phyloP scores from a whole-genome alignment of 2,329 filamentous ascomycete species.

The Neofusicoccum cordaticola region DNA sequence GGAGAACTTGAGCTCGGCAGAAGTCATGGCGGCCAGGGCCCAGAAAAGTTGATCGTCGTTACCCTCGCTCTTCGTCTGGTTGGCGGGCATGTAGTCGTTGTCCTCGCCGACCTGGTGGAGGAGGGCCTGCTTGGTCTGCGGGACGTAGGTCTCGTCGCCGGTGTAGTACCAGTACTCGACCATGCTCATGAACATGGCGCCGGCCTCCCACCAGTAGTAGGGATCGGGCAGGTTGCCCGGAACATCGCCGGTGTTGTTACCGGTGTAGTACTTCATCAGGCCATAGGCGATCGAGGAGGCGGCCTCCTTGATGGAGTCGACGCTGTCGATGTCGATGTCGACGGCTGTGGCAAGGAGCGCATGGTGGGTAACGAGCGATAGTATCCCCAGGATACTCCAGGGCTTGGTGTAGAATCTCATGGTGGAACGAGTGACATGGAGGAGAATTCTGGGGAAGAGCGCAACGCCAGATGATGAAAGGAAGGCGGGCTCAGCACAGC shows the following conservation, averaged over 20 bases:
- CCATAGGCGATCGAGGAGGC: constrained; percentile 32
- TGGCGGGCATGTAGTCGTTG: constrained; percentile 40
- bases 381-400: constrained; percentile 16
- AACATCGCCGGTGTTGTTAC: constrained; percentile 55
- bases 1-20: constrained; percentile 73
- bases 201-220: constrained; percentile 27
- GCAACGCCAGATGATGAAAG: constrained; percentile 11
- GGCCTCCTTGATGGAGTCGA: constrained; percentile 41
- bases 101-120: constrained; percentile 28
- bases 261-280: constrained; percentile 60
- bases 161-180: constrained; percentile 24
- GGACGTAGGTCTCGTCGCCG: constrained; percentile 21
- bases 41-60: constrained; percentile 72
- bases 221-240: constrained; percentile 47
- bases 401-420: constrained; percentile 13
- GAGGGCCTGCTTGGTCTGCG: constrained; percentile 20
- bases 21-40: constrained; percentile 77
- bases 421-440: constrained; percentile 17
- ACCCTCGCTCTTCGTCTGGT: constrained; percentile 31
- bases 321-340: constrained; percentile 14
- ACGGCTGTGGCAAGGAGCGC: constrained; percentile 4
- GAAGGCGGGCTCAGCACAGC: constrained; percentile 3
- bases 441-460: constrained; percentile 9
- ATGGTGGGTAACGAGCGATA: constrained; percentile 17
- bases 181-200: constrained; percentile 22